Base-by-base conservation (phyloP, 2,329 filamentous ascomycete species). In the Exophiala bonariae region DNA sequence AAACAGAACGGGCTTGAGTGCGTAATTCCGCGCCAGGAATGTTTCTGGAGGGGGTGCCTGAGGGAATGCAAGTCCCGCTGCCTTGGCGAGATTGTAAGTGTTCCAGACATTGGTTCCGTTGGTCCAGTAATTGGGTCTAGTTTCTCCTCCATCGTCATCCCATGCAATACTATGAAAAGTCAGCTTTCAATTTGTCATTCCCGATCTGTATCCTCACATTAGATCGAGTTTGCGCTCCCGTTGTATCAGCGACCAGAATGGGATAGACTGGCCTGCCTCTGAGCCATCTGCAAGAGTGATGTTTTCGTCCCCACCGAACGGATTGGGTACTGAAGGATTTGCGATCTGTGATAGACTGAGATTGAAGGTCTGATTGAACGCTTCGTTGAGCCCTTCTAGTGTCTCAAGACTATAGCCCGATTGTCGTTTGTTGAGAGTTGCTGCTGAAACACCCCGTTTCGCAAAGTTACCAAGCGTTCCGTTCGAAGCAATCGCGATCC, bases 281-380 rank as follows among this genome's bases (percentile, higher is more conserved):
- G 64, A 64, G 1, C 63, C 62, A 22, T 70, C 66, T 0, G 66
- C 66, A 13, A 67, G 59, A 30, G 19, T 34, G 19, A 46, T 33
- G 18, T 26, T 41, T 11, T 16, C 16, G 17, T 35, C 17, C 4
- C 46, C 46, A n/a, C 40, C 35, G 33, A 47, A 55, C 10, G 52
- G 49, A 31, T 55, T 55, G 3, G 49, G 49, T 17, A 50, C 20
- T 6, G 41, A 31, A 9, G 41, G 40, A 14, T 42, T 44, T 14
- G 39, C 34, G 16, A 41, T 16, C 14, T 49, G 19, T 17, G 17
- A 17, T 14, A 31, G 20, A 16, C 33, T 37, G 17, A 49, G 19
- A 20, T 44, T 44, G 40, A 49, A 44, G 28, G 31, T 26, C 26
- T 49, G 11, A 20, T 49, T 14, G 23, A 38, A 49, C 13, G 33